These are phyloP conservation scores for Phytophthora ramorum DNA, from an alignment of 352 stramenopile genomes.

Conservation along the genomic window DNA sequence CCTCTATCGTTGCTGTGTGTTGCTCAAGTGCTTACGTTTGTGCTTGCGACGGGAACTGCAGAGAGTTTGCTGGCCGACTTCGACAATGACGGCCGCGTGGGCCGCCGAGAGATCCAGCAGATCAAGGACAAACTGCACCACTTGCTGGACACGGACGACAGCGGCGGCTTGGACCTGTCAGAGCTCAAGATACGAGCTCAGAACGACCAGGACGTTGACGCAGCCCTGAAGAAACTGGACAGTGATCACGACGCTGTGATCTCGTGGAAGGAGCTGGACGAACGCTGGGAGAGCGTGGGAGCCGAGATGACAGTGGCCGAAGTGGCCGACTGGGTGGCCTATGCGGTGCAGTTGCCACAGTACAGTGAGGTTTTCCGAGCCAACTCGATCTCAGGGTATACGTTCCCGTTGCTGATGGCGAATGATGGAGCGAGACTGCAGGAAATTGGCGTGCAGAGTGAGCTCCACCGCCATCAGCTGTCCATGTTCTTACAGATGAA, in stretches of 20 bases:
- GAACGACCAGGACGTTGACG: slow-evolving; percentile 71
- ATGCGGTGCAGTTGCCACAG: slow-evolving; percentile 82
- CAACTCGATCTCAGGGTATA: slow-evolving; percentile 88
- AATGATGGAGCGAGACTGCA: slow-evolving; percentile 73
- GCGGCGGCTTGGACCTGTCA: slow-evolving; percentile 72
- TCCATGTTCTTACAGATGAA: slow-evolving; percentile 87
- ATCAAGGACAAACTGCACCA: slow-evolving; percentile 87
- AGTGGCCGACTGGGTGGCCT: slow-evolving; percentile 84
- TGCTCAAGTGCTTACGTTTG: slow-evolving; percentile 44
- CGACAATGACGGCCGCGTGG: slow-evolving; percentile 80
- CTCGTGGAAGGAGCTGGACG: slow-evolving; percentile 83
- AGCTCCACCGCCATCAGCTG: slow-evolving; percentile 82
- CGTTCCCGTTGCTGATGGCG: slow-evolving; percentile 87
- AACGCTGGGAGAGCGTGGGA: slow-evolving; percentile 78
- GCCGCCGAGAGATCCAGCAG: slow-evolving; percentile 73
- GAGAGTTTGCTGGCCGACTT: slow-evolving; percentile 84
- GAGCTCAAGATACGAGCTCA: slow-evolving; percentile 67
- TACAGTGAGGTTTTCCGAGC: slow-evolving; percentile 80
- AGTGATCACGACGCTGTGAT: slow-evolving; percentile 82
- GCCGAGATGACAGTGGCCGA: slow-evolving; percentile 89
- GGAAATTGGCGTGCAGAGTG: slow-evolving; percentile 75
- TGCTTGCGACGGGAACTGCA: slow-evolving; percentile 43
- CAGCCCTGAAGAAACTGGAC: slow-evolving; percentile 81
- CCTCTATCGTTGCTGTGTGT: slow-evolving; percentile 7
- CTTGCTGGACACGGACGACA: slow-evolving; percentile 81